phyloP scores from a whole-genome alignment of 805 yeast species.

The Ogataea henricii region DNA sequence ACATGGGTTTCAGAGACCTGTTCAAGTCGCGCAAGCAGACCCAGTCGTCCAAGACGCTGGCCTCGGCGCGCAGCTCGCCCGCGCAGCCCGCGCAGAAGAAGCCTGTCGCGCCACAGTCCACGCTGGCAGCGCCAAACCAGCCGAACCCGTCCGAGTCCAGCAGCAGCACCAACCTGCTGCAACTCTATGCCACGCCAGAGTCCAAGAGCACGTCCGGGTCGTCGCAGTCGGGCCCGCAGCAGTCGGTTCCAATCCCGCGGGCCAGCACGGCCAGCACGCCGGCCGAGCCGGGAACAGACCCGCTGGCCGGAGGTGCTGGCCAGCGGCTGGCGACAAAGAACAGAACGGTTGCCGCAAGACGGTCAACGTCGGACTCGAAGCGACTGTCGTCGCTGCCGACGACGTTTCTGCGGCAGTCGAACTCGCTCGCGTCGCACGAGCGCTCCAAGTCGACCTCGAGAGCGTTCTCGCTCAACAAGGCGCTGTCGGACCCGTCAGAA shows the following conservation, averaged over 20 bases:
- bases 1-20: constrained; percentile 19
- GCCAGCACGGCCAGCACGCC: not conserved
- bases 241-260: not conserved
- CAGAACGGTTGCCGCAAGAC: constrained; percentile 1
- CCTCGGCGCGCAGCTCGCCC: not conserved
- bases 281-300: too few relatives aligned
- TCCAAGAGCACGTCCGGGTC: constrained; percentile 3
- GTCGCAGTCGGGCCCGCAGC: not conserved
- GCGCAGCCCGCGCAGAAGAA: not conserved
- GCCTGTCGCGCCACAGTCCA: not conserved
- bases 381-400: constrained; percentile 35
- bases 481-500: constrained; percentile 19
- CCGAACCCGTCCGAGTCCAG: not conserved
- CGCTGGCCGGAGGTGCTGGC: not conserved
- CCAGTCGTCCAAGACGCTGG: not conserved
- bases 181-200: not conserved
- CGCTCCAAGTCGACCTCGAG: constrained; percentile 17
- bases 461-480: constrained; percentile 20
- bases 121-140: too few relatives aligned
- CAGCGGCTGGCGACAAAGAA: constrained; percentile 4
- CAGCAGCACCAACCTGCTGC: not conserved
- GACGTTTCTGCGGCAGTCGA: constrained; percentile 31
- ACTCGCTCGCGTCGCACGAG: constrained; percentile 18
- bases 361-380: constrained; percentile 18
- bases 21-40: constrained; percentile 13